Percentiles rank a stretch among this genome's conserved stretches.
These are phyloP conservation scores for Gelatoporia subvermispora DNA, from an alignment of 768 basidiomycete genomes.

Conservation along the genomic window DNA sequence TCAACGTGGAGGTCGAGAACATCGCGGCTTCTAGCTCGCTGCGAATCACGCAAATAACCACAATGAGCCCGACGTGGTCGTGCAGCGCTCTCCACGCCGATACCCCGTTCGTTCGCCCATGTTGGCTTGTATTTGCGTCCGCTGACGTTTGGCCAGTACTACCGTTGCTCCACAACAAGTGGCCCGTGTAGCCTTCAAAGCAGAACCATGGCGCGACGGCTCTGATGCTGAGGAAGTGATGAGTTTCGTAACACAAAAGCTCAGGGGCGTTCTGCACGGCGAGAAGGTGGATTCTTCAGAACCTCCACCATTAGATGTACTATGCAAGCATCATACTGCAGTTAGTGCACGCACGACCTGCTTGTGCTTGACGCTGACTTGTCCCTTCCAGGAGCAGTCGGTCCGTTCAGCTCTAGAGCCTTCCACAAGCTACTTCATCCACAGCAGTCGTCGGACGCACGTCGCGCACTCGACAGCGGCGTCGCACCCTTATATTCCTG, in stretches of 20 bases:
- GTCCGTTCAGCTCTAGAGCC: constrained; percentile 18
- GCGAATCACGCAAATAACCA: constrained; percentile 51
- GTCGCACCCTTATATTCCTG: constrained; percentile 55
- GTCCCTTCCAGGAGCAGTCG: constrained; percentile 6
- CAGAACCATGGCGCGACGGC: constrained; percentile 33
- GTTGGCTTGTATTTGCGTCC: constrained; percentile 1
- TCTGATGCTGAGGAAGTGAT: constrained; percentile 37
- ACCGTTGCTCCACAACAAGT: constrained; percentile 43
- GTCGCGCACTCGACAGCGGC: constrained; percentile 30
- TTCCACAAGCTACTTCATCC: constrained; percentile 43
- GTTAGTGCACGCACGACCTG: constrained; percentile 29
- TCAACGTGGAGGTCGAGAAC: constrained; percentile 58
- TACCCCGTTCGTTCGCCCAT: constrained; percentile 36
- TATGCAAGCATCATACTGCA: constrained; percentile 41
- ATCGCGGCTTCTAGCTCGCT: constrained; percentile 36
- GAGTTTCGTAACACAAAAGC: constrained; percentile 47
- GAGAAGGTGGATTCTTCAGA: constrained; percentile 28
- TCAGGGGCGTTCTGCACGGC: constrained; percentile 49
- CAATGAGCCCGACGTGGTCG: constrained; percentile 68
- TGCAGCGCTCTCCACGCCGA: constrained; percentile 36
- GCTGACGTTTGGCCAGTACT: constrained; percentile 26
- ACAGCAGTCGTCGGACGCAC: constrained; percentile 43
- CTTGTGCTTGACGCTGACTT: neutral
- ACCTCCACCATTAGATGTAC: constrained; percentile 54
- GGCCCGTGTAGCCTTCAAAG: constrained; percentile 39